phyloP scores from a whole-genome alignment of 179 eudicot species.

The Silene noctiflora region DNA sequence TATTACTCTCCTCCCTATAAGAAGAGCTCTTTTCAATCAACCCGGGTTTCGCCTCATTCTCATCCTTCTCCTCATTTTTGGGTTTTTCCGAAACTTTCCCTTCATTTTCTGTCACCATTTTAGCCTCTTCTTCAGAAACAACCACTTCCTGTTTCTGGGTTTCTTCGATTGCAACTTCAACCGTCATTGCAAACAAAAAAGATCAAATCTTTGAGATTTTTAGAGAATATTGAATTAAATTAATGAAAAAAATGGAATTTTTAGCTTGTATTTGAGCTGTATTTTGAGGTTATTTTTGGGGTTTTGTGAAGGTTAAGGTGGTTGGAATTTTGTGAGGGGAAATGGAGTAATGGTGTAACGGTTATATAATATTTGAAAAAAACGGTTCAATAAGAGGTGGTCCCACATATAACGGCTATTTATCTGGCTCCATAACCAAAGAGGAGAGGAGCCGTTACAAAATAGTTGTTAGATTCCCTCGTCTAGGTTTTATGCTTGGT shows the following conservation, averaged over 20 bases:
- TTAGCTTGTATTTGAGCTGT: neutral
- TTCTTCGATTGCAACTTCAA: conserved; percentile 32
- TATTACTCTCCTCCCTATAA: conserved; percentile 59
- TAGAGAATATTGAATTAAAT: neutral
- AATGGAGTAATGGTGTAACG: conserved; percentile 22
- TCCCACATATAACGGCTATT: conserved; percentile 30
- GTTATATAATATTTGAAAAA: conserved; percentile 28
- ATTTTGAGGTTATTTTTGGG: neutral
- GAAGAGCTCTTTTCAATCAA: conserved; percentile 55
- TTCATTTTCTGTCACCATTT: conserved; percentile 20
- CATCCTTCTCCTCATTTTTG: conserved; percentile 18
- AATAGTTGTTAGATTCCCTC: conserved; percentile 17
- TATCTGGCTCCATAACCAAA: conserved; percentile 17
- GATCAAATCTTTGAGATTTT: conserved; percentile 1
- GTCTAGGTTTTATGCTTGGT: conserved; percentile 14
- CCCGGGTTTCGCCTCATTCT: conserved; percentile 19
- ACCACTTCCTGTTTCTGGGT: conserved; percentile 29
- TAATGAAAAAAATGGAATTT: neutral
- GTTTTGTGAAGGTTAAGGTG: neutral
- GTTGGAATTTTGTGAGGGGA: conserved; percentile 13
- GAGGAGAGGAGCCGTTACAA: conserved; percentile 27
- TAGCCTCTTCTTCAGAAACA: conserved; percentile 17
- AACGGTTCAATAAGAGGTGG: conserved; percentile 15
- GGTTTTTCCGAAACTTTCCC: conserved; percentile 18
- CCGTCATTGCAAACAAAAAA: conserved; percentile 26